Conservation (phyloP, 345 rosid species). For the Rhodamnia argentea region DNA sequence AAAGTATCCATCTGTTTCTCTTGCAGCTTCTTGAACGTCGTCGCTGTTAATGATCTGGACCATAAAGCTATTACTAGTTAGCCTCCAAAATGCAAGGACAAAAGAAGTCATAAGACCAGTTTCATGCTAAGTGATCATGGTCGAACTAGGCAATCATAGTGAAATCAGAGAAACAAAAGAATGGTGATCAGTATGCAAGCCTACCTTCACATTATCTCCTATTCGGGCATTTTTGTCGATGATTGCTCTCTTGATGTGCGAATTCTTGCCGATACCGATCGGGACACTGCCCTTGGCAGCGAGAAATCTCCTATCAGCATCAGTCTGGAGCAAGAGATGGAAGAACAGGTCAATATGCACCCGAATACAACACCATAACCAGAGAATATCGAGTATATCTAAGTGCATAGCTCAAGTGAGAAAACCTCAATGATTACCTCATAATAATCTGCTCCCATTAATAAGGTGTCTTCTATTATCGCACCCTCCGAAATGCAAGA, state of each 20-base stretch:
- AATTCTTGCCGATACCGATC: slow-evolving; percentile 76
- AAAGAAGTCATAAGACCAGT: background rate
- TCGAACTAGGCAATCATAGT: background rate
- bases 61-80: background rate
- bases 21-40: slow-evolving; percentile 89
- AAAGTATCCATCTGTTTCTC: slow-evolving; percentile 94
- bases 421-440: slow-evolving; percentile 34
- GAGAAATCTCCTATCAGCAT: slow-evolving; percentile 74
- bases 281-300: slow-evolving; percentile 92
- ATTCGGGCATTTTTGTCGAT: slow-evolving; percentile 94
- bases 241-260: slow-evolving; percentile 88
- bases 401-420: background rate
- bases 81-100: background rate
- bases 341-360: background rate
- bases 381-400: background rate
- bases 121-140: background rate
- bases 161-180: background rate
- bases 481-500: slow-evolving; percentile 97
- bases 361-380: background rate
- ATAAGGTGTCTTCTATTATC: slow-evolving; percentile 74
- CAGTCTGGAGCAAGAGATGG: slow-evolving; percentile 37
- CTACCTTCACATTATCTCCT: slow-evolving; percentile 85
- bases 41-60: slow-evolving; percentile 73
- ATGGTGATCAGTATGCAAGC: background rate
- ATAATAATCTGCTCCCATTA: slow-evolving; percentile 97